Evolutionary conservation across 805 yeast species (phyloP), one percentile per base, ranked within the genome.

Genomic region (Yarrowia osloensis): DNA sequence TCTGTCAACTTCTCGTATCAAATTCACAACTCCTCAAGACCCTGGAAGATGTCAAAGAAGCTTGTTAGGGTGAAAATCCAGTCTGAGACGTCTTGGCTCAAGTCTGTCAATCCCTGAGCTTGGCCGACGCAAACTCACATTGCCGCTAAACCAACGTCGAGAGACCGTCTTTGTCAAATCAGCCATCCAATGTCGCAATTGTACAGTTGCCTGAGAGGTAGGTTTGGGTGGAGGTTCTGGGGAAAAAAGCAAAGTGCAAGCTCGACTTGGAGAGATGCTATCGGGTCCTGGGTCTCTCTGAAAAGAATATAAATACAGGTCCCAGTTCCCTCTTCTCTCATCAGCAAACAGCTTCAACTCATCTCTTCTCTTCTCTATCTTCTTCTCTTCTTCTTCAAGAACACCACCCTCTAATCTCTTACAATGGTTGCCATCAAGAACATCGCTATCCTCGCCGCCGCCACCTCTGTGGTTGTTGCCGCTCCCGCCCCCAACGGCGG

Each of bases 401-500:
- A 22, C 44, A 22, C 35, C 22, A 33, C 59, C n/a, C 61, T 13
- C 42, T 33, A 24, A 3, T 21, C 57, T 33, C 42, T 15, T 37
- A 54, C 61, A 54, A 54, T 54, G 61, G 61, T 54, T n/a, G 61
- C 61, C 61, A 54, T 54, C 61, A 35, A 54, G 61, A 54, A 54
- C 61, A 35, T 54, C 22, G 61, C 61, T 24, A 1, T 54, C 61
- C 44, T 54, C 44, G 61, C 61, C 61, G 61, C 44, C 15, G 44
- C 44, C 61, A 37, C 61, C 61, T 54, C 61, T 11, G 44, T 54
- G 44, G 61, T 35, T n/a, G 61, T 37, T 33, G 44, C 61, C 8
- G 42, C 42, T 21, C 61, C 61, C 22, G 44, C 42, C 11, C 22
- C 42, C 22, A 37, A 35, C 61, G 61, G 12, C 6, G 61, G 61